Base-by-base conservation (phyloP, 495 filamentous ascomycete species). In the Podospora sp. region DNA sequence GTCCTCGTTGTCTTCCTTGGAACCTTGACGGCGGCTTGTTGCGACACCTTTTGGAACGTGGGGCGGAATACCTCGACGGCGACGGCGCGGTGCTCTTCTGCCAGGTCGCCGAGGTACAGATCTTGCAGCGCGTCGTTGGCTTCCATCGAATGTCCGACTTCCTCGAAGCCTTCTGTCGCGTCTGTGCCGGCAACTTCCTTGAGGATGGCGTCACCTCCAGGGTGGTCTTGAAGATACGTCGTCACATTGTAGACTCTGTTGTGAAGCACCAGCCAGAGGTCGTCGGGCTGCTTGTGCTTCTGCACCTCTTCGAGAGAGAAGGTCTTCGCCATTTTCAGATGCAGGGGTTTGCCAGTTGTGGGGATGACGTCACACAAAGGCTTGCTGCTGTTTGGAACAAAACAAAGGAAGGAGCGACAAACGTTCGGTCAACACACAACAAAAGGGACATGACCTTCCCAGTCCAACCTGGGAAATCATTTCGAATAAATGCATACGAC, bases 191-290 rank as follows among this genome's bases (percentile, higher is more conserved):
- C 87, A 4, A 84, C 78, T 65, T 88, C 84, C 7, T 74, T 35
- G 0, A 89, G 80, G 3, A 86, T 79, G 11, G 85, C 84, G 29
- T 73, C 76, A 21, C 86, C 88, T 40, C 88, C 87, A 1, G 87
- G 88, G 65, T 89, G 86, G 62, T 87, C 86, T 50, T 87, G 78
- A 21, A 84, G 65, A 68, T 87, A 89, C 35, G 81, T 79, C 6
- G 87, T 82, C n/a, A 87, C 77, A 68, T 89, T 78, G 74, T 87
- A 88, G 33, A 89, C 86, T 87, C 82, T 81, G 71, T 84, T 81
- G 74, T 88, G 84, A 69, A 88, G 80, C 33, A 85, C 81, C 62
- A 87, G 82, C 86, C 86, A 88, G 62, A 82, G 65, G 66, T 87
- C 86, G 36, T 83, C 80, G 62, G 84, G 77, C 35, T 80, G 82